Evolutionary conservation across 768 basidiomycete genomes (phyloP), one percentile per base, ranked within the genome.

Genomic region (Boletellus ananiceps): DNA sequence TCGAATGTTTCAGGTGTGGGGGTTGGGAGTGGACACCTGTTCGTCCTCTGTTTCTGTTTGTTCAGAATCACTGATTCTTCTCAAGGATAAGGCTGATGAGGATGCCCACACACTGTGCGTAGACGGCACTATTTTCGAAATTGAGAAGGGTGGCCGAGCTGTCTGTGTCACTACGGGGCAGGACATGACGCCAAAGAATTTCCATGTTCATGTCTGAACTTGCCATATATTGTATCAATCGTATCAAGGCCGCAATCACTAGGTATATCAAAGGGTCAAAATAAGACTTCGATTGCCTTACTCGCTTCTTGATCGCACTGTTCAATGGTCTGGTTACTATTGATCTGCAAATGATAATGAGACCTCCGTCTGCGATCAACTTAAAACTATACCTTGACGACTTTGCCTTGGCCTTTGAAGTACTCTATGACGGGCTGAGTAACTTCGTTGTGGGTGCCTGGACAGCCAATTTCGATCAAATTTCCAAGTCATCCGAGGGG

Each of bases 351-450:
- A 35, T 38, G 40, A 35, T 40, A 15, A 31, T 49, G n/a, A 52
- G 40, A 2, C 44, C n/a, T n/a, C 19, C 3, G 14, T 9, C n/a
- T 25, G 21, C 35, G 23, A 23, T 33, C 35, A 41, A 44, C 6
- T 19, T 18, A 16, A 12, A 33, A 37, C 9, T 19, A 49, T 58
- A 93, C 93, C 75, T 91, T 81, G 31, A 84, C 82, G 12, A 96
- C 88, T 66, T 90, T 93, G 57, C 70, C 74, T 42, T 74, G 66
- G 40, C 70, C 64, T 44, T 74, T 67, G 65, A 95, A 94, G 68
- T 93, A 77, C 40, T 92, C 73, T 48, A 99, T 90, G 44, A 99
- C 95, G 7, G 96, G 95, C 87, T 91, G 92, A 6, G 86, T 89
- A 47, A 89, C 84, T 42, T 83, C 80, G 51, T 86, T 76, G 71